phyloP scores from a whole-genome alignment of 75 land plant genomes.

The Sequoia sempervirens region DNA sequence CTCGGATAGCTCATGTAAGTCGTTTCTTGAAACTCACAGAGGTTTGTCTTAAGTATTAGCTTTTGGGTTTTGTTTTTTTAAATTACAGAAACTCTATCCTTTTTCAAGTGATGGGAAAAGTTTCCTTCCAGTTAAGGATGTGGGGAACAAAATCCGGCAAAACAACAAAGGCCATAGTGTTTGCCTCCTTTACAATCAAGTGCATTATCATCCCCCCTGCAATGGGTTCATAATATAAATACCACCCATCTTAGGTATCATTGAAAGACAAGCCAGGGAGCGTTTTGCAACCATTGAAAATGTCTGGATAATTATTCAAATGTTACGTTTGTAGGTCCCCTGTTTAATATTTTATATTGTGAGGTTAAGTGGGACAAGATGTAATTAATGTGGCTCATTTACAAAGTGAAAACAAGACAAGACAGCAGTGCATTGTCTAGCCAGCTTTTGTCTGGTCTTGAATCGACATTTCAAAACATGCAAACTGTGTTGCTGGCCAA shows the following conservation, averaged over 20 bases:
- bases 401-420: background rate
- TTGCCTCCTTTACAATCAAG: background rate
- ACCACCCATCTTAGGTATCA: background rate
- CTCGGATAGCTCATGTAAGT: conserved; percentile 72
- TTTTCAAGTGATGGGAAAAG: background rate
- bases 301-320: too few relatives aligned
- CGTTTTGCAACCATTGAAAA: too few relatives aligned
- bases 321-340: too few relatives aligned
- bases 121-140: background rate
- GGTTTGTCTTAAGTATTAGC: background rate
- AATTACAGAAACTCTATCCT: background rate
- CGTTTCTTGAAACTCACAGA: too few relatives aligned
- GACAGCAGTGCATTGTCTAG: background rate
- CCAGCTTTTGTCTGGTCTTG: background rate
- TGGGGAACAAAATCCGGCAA: background rate
- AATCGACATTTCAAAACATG: background rate
- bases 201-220: too few relatives aligned
- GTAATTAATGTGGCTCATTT: too few relatives aligned
- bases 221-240: too few relatives aligned
- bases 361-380: background rate
- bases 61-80: background rate
- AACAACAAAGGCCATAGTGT: background rate
- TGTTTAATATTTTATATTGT: too few relatives aligned
- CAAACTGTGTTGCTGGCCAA: background rate
- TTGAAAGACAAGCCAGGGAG: background rate